Percentiles rank a stretch among this genome's conserved stretches.
phyloP scores from a whole-genome alignment of 106 monocot species.

The Dendrobium huoshanense region DNA sequence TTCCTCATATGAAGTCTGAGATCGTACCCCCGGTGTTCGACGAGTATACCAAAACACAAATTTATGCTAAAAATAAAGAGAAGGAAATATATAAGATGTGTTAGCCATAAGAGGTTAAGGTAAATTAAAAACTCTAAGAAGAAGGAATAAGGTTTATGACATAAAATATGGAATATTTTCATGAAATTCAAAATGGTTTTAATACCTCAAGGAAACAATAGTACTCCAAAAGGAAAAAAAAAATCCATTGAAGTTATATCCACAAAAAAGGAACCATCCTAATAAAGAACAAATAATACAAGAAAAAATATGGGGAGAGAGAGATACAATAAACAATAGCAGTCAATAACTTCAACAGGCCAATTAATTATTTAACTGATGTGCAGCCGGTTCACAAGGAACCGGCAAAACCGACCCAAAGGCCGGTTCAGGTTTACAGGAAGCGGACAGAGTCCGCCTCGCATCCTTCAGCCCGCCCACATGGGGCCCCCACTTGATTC shows the following conservation, averaged over 20 bases:
- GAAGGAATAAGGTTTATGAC: background rate
- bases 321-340: too few species aligned
- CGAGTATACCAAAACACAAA: constrained; percentile 92
- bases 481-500: too few species aligned
- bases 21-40: constrained; percentile 63
- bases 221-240: background rate
- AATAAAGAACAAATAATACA: too few species aligned
- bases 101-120: too few species aligned
- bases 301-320: too few species aligned
- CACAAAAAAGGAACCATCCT: background rate
- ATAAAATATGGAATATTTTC: background rate
- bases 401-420: too few species aligned
- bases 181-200: background rate
- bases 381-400: too few species aligned
- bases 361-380: too few species aligned
- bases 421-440: too few species aligned
- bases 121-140: background rate
- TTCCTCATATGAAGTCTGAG: constrained; percentile 86
- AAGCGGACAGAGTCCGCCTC: too few species aligned
- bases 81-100: background rate
- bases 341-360: too few species aligned
- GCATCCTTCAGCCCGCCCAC: too few species aligned
- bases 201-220: background rate
- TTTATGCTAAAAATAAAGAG: constrained; percentile 47
- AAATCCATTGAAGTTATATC: background rate